Percentiles rank a stretch among this genome's conserved stretches.
Evolutionary conservation across 2,329 filamentous ascomycete species (phyloP).

Genomic region (Neonectria neomacrospora): DNA sequence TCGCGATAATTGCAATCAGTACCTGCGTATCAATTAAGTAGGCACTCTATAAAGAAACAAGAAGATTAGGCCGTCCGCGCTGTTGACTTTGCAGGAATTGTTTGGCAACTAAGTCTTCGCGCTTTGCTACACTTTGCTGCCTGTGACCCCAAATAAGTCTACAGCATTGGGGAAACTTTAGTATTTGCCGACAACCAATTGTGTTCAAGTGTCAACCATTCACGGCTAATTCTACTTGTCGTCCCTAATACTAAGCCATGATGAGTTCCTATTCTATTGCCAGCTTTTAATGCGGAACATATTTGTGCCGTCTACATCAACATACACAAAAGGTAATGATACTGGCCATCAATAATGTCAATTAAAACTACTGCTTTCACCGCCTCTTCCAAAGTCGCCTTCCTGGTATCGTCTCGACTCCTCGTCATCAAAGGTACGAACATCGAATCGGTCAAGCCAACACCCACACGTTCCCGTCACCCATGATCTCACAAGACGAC

Average conservation of each 20-base stretch:
- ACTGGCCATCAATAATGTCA: slow-evolving; percentile 1
- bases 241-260: not conserved
- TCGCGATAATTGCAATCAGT: not conserved
- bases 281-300: not conserved
- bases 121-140: not conserved
- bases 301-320: not conserved
- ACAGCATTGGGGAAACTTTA: too few relatives aligned
- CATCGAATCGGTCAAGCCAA: slow-evolving; percentile 1
- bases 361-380: slow-evolving; percentile 21
- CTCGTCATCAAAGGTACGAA: not conserved
- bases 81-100: not conserved
- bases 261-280: not conserved
- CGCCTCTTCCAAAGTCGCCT: not conserved
- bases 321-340: not conserved
- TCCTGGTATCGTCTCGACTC: not conserved
- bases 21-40: not conserved
- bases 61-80: not conserved
- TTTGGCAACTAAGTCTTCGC: not conserved
- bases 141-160: too few relatives aligned
- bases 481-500: not conserved
- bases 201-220: not conserved
- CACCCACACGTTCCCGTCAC: not conserved
- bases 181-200: not conserved
- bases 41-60: not conserved
- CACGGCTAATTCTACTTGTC: not conserved